A percentile compares a stretch with the other conserved stretches of the same genome.
Evolutionary conservation across 331 rosid genomes (phyloP).

Genomic region (Phaseolus coccineus): DNA sequence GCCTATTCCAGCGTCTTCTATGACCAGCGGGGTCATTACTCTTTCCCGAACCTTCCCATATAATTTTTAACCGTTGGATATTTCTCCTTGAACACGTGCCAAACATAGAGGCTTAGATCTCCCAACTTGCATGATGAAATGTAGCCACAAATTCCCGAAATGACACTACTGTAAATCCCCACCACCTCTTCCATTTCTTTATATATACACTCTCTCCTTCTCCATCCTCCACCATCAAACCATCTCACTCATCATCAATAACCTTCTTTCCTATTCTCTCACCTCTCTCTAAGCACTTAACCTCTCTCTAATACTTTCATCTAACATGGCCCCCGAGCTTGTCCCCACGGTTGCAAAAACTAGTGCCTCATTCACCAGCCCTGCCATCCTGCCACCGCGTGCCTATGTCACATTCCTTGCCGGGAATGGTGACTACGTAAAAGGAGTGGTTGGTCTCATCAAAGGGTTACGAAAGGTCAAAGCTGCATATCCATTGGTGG

Average conservation of each 20-base stretch:
- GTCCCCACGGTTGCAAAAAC: conserved; percentile 40
- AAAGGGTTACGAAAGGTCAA: conserved; percentile 77
- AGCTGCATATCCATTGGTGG: conserved; percentile 72
- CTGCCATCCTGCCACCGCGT: conserved; percentile 42
- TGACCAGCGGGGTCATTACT: neutral
- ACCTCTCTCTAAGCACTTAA: no score
- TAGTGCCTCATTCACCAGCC: conserved; percentile 1
- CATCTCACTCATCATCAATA: neutral
- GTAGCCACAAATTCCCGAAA: conserved; percentile 15
- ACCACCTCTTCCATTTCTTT: conserved; percentile 5
- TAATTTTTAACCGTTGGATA: conserved; percentile 34
- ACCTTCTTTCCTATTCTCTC: neutral
- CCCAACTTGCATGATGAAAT: neutral
- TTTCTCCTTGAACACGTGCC: conserved; percentile 25
- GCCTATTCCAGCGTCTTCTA: conserved; percentile 47
- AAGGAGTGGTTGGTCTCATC: conserved; percentile 86
- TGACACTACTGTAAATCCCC: neutral
- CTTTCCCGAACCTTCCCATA: conserved; percentile 52
- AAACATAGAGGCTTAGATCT: neutral
- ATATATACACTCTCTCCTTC: conserved; percentile 32
- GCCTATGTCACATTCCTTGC: conserved; percentile 88
- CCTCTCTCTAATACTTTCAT: neutral
- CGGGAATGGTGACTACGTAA: conserved; percentile 86
- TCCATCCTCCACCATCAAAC: neutral
- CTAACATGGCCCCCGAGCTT: conserved; percentile 64